phyloP scores from a whole-genome alignment of 2,329 filamentous ascomycete species.

The Diaporthe humulicola region DNA sequence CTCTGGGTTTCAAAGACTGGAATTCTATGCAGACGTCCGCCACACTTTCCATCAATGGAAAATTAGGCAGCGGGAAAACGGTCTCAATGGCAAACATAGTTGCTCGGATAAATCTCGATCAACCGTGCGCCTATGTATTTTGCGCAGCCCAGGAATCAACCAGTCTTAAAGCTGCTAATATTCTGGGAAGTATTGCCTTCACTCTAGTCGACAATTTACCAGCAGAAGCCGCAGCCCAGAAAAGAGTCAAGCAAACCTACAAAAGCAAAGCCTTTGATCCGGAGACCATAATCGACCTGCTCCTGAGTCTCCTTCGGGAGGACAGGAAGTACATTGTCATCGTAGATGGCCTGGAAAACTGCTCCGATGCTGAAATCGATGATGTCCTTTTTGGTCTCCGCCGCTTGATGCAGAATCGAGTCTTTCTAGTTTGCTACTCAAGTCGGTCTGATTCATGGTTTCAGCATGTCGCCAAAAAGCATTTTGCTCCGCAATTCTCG shows the following conservation, averaged over 20 bases:
- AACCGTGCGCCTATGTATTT: slow-evolving; percentile 24
- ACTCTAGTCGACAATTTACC: slow-evolving; percentile 1
- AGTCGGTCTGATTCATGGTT: slow-evolving; percentile 18
- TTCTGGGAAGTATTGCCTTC: slow-evolving; percentile 27
- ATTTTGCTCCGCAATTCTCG: background rate
- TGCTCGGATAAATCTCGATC: background rate
- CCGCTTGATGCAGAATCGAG: background rate
- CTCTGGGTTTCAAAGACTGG: slow-evolving; percentile 18
- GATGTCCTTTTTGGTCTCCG: background rate
- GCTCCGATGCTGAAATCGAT: background rate
- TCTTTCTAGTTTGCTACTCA: slow-evolving; percentile 21
- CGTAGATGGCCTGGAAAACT: slow-evolving; percentile 2
- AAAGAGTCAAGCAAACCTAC: background rate
- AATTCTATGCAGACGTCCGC: background rate
- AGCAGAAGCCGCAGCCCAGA: background rate
- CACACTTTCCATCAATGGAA: background rate
- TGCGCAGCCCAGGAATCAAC: slow-evolving; percentile 9
- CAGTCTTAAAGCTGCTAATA: background rate
- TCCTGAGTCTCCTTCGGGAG: slow-evolving; percentile 1
- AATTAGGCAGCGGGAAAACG: slow-evolving; percentile 32
- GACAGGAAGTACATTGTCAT: background rate
- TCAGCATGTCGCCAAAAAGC: background rate
- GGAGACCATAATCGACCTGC: background rate
- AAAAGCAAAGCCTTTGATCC: background rate
- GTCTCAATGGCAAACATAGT: slow-evolving; percentile 34